Percentiles rank a stretch among this genome's conserved stretches.
Conservation (phyloP, 768 basidiomycete genomes). For the Hericium coralloides region DNA sequence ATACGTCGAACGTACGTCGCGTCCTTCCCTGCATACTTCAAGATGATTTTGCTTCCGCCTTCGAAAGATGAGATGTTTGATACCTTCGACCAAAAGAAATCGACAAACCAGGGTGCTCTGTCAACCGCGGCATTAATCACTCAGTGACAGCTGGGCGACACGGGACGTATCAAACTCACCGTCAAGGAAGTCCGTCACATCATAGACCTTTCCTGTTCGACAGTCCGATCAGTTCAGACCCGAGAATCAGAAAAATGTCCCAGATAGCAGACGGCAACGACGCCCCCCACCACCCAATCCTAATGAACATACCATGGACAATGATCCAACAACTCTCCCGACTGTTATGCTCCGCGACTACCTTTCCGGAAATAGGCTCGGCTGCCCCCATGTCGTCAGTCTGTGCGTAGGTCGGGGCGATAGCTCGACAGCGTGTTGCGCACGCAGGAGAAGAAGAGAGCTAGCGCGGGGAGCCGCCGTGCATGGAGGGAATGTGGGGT, state of each 20-base stretch:
- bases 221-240: too few species aligned
- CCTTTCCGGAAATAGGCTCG: background rate
- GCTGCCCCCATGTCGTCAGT: too few species aligned
- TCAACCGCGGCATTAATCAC: background rate
- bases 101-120: constrained; percentile 2
- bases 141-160: background rate
- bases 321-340: constrained; percentile 1
- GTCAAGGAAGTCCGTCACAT: constrained; percentile 31
- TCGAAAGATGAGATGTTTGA: too few species aligned
- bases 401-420: too few species aligned
- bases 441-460: too few species aligned
- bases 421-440: too few species aligned
- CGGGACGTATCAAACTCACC: constrained; percentile 13
- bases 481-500: background rate
- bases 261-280: background rate
- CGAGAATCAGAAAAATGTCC: background rate
- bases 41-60: constrained; percentile 40
- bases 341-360: background rate
- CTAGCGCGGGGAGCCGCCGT: too few species aligned
- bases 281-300: background rate
- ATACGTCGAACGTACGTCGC: constrained; percentile 20
- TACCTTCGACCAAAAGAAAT: too few species aligned
- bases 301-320: background rate
- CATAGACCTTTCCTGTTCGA: constrained; percentile 24
- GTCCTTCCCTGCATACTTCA: constrained; percentile 47